These are phyloP conservation scores for Iris macrosiphon DNA, from an alignment of 106 monocot species.

Conservation along the genomic window DNA sequence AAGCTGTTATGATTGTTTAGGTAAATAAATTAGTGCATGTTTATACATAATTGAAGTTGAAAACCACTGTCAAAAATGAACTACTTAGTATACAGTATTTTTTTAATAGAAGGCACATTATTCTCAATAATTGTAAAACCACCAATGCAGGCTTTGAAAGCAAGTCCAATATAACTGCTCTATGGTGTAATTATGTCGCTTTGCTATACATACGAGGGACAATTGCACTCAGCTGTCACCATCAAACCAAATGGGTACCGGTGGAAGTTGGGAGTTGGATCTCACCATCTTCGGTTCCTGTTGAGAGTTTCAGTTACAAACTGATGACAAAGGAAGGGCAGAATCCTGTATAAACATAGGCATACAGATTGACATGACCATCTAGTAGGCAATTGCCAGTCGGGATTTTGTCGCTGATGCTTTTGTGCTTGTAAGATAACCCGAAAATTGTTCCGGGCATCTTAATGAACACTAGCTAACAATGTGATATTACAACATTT, in stretches of 20 bases:
- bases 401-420: neutral
- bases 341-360: neutral
- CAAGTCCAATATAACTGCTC: constrained; percentile 51
- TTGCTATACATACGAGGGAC: neutral
- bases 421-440: neutral
- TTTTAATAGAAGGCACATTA: too few relatives aligned
- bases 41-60: too few relatives aligned
- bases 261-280: too few relatives aligned
- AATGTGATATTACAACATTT: too few relatives aligned
- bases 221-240: neutral
- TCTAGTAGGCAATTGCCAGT: neutral
- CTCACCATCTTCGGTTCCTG: neutral
- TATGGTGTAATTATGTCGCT: neutral
- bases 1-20: neutral
- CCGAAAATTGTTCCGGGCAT: neutral
- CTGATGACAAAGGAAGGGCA: neutral
- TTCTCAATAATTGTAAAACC: too few relatives aligned
- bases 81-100: too few relatives aligned
- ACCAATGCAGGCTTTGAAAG: constrained; percentile 46
- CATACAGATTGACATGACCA: neutral
- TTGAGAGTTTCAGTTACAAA: neutral
- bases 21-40: neutral
- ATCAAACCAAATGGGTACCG: neutral
- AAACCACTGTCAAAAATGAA: too few relatives aligned
- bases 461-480: neutral